These are phyloP conservation scores for Citrus sp. DNA, from an alignment of 345 rosid genomes.

Conservation along the genomic window DNA sequence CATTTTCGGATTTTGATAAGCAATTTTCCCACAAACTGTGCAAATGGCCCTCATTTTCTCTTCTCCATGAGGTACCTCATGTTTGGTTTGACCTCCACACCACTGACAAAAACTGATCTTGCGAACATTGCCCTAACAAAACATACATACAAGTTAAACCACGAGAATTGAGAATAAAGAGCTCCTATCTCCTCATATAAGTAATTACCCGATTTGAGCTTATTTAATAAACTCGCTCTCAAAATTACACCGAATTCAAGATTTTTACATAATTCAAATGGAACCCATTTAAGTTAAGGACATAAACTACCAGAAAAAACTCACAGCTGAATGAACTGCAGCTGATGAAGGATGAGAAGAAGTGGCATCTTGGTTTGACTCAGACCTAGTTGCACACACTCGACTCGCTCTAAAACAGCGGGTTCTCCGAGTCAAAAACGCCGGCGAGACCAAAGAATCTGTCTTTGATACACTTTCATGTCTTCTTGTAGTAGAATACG, in stretches of 20 bases:
- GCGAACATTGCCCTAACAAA: constrained; percentile 50
- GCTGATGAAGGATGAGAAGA: constrained; percentile 29
- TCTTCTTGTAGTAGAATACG: constrained; percentile 20
- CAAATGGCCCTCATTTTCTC: constrained; percentile 91
- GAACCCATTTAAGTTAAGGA: constrained; percentile 7
- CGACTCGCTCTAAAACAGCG: constrained; percentile 28
- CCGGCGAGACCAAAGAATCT: constrained; percentile 16
- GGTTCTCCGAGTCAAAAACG: constrained; percentile 20
- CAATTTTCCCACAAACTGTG: constrained; percentile 66
- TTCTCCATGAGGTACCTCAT: constrained; percentile 87
- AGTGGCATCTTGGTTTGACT: constrained; percentile 43
- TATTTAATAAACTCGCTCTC: neutral
- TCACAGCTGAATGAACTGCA: constrained; percentile 60
- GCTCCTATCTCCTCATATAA: neutral
- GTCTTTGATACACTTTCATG: neutral
- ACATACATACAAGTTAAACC: neutral
- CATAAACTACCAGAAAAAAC: constrained; percentile 23
- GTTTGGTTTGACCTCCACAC: constrained; percentile 95
- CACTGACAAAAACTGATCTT: constrained; percentile 90
- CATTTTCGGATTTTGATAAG: constrained; percentile 97
- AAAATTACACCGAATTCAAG: neutral
- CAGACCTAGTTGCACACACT: constrained; percentile 41
- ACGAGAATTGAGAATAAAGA: neutral
- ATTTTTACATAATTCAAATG: neutral
- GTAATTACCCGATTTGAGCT: neutral